A percentile compares a stretch with the other conserved stretches of the same genome.
Conservation (phyloP, 805 yeast species). For the Scheffersomyces stipitis region DNA sequence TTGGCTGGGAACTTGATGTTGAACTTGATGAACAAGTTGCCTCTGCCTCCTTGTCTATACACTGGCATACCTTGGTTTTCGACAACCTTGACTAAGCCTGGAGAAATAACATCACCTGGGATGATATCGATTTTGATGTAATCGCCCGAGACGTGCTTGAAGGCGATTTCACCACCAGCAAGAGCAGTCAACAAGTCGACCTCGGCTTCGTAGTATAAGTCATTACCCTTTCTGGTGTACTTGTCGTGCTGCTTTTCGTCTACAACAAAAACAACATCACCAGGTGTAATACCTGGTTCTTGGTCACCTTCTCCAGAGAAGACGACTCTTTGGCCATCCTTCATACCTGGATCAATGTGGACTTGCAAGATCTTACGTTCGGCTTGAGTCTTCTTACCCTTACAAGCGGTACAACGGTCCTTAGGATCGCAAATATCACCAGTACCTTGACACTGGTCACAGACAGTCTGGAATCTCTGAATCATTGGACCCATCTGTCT, state of each 20-base stretch:
- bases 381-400: conserved; percentile 80
- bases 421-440: conserved; percentile 86
- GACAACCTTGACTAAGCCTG: conserved; percentile 77
- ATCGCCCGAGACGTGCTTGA: conserved; percentile 91
- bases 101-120: conserved; percentile 92
- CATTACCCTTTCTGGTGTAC: conserved; percentile 87
- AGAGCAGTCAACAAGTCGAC: conserved; percentile 91
- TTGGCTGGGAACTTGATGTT: conserved; percentile 82
- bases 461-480: conserved; percentile 93
- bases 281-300: conserved; percentile 91
- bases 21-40: conserved; percentile 85
- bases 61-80: conserved; percentile 98
- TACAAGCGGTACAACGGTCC: conserved; percentile 85
- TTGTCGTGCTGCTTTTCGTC: conserved; percentile 84
- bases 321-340: conserved; percentile 84
- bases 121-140: conserved; percentile 77
- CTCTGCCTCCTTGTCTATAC: conserved; percentile 81
- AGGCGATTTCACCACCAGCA: conserved; percentile 90
- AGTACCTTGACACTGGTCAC: conserved; percentile 89
- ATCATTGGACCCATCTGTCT: conserved; percentile 99
- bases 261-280: conserved; percentile 91
- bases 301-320: conserved; percentile 98
- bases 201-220: conserved; percentile 80
- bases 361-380: conserved; percentile 95
- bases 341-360: conserved; percentile 96